These are phyloP conservation scores for Alternaria hordeiaustralica DNA, from an alignment of 2,329 filamentous ascomycete species.

Conservation along the genomic window DNA sequence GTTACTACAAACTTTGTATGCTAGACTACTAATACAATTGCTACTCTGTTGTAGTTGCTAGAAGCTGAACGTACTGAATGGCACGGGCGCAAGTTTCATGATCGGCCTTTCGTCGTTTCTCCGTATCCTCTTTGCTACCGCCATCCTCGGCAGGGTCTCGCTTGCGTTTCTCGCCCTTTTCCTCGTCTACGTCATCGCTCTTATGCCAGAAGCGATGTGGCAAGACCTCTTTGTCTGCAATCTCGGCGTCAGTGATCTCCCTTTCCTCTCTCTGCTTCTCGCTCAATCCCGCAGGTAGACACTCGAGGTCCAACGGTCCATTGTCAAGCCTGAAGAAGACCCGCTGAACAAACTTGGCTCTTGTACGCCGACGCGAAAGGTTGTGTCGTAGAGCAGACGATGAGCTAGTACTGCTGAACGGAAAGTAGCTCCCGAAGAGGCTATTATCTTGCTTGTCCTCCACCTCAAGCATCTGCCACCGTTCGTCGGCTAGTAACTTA, in stretches of 20 bases:
- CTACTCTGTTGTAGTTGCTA: neutral
- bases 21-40: neutral
- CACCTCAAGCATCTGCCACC: constrained; percentile 43
- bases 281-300: constrained; percentile 3
- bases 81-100: neutral
- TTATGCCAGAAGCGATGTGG: constrained; percentile 38
- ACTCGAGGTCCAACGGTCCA: constrained; percentile 19
- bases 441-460: constrained; percentile 27
- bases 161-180: neutral
- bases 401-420: constrained; percentile 11
- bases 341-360: constrained; percentile 40
- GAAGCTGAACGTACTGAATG: neutral
- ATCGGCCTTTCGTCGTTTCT: neutral
- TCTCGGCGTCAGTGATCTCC: constrained; percentile 31
- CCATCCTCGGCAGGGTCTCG: neutral
- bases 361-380: constrained; percentile 24
- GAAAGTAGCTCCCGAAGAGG: constrained; percentile 27
- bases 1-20: neutral
- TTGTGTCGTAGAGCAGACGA: constrained; percentile 20
- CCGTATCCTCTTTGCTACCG: neutral
- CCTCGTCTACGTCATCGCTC: neutral
- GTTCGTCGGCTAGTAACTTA: constrained; percentile 28
- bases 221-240: constrained; percentile 14
- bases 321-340: constrained; percentile 43
- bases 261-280: constrained; percentile 31